These are phyloP conservation scores for Brassica carinata DNA, from an alignment of 345 rosid species.

Conservation along the genomic window DNA sequence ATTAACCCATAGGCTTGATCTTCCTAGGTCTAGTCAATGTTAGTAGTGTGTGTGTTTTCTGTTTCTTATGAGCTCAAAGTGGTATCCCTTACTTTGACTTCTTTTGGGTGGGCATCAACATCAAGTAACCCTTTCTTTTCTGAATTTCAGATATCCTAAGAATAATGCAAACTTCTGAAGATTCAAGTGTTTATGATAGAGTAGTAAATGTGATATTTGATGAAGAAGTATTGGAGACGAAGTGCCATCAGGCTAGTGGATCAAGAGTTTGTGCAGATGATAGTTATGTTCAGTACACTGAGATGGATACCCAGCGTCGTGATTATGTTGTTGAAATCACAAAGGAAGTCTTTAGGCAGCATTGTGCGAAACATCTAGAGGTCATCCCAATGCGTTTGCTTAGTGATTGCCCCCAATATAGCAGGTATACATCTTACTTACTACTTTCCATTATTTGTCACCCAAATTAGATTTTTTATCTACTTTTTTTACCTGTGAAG, in stretches of 20 bases:
- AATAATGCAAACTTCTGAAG: slow-evolving; percentile 88
- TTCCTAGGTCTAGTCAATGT: slow-evolving; percentile 15
- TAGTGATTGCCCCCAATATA: slow-evolving; percentile 61
- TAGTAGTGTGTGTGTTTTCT: slow-evolving; percentile 1
- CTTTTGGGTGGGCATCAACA: slow-evolving; percentile 22
- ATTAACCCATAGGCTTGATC: neutral
- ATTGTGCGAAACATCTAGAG: slow-evolving; percentile 87
- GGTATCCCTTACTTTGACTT: neutral
- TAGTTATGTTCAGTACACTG: slow-evolving; percentile 57
- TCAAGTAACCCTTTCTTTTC: slow-evolving; percentile 36
- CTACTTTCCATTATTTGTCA: slow-evolving; percentile 1
- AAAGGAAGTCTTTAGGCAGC: slow-evolving; percentile 78
- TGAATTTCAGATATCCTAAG: slow-evolving; percentile 67
- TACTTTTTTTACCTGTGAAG: slow-evolving; percentile 47
- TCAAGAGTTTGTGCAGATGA: slow-evolving; percentile 44
- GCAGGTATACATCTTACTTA: slow-evolving; percentile 51
- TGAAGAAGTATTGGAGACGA: slow-evolving; percentile 58
- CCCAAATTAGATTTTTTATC: slow-evolving; percentile 35
- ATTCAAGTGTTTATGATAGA: slow-evolving; percentile 81
- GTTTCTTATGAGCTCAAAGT: neutral
- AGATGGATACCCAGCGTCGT: slow-evolving; percentile 72
- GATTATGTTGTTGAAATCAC: slow-evolving; percentile 75
- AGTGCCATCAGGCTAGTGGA: slow-evolving; percentile 54
- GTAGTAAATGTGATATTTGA: slow-evolving; percentile 83
- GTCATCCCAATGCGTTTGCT: slow-evolving; percentile 67